Percentiles rank a stretch among this genome's conserved stretches.
Conservation (phyloP, 129 eudicot genomes). For the Gnaphalium uliginosum region DNA sequence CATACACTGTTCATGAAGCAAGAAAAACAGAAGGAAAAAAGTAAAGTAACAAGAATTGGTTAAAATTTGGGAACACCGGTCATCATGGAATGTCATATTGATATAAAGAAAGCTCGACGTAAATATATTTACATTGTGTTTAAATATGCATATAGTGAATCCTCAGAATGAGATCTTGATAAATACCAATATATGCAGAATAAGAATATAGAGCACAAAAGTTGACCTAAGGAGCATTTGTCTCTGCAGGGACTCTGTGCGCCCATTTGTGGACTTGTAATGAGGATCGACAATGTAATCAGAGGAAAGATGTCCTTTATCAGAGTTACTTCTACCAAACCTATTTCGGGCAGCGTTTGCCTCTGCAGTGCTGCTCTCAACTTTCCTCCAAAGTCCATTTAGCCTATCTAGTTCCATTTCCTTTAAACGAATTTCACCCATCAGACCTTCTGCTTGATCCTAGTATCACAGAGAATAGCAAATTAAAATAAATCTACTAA, state of each 20-base stretch:
- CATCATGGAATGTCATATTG: constrained; percentile 16
- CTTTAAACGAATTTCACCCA: constrained; percentile 67
- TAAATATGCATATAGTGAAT: constrained; percentile 8
- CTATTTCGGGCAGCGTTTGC: constrained; percentile 64
- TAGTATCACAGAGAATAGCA: constrained; percentile 24
- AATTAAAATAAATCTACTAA: not conserved
- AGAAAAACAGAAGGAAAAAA: not conserved
- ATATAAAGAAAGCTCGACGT: not conserved
- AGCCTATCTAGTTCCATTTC: constrained; percentile 83
- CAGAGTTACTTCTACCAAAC: constrained; percentile 53
- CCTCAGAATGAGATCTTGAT: constrained; percentile 69
- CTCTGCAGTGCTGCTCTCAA: constrained; percentile 53
- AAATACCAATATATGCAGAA: constrained; percentile 71
- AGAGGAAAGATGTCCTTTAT: constrained; percentile 38
- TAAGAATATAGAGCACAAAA: constrained; percentile 80
- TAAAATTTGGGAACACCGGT: not conserved
- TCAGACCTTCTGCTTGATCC: constrained; percentile 93
- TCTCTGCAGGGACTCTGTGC: constrained; percentile 64
- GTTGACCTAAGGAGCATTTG: constrained; percentile 91
- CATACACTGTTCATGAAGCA: constrained; percentile 16
- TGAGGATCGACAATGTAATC: constrained; percentile 60
- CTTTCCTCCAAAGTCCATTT: constrained; percentile 60
- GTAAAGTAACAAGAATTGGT: not conserved
- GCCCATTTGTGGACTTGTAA: constrained; percentile 57
- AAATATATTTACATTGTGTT: constrained; percentile 24